phyloP scores from a whole-genome alignment of 768 basidiomycete genomes.

The Xerocomellus intermedius region DNA sequence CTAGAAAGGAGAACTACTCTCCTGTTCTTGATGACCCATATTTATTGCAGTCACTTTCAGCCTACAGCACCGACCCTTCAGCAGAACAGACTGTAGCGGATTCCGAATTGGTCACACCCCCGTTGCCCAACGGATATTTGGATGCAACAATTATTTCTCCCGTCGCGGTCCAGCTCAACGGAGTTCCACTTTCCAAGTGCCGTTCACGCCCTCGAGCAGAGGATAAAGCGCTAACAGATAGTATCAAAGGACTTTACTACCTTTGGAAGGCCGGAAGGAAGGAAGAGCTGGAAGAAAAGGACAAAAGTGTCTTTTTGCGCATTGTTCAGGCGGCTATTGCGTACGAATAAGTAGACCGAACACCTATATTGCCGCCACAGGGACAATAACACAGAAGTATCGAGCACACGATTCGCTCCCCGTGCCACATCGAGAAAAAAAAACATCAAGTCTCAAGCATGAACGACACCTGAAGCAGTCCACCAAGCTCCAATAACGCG shows the following conservation, averaged over 20 bases:
- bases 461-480: constrained; percentile 17
- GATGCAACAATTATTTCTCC: constrained; percentile 17
- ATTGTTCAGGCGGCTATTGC: constrained; percentile 34
- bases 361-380: not conserved
- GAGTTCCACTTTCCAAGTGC: constrained; percentile 4
- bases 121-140: constrained; percentile 7
- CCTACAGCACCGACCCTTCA: constrained; percentile 6
- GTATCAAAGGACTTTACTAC: constrained; percentile 54
- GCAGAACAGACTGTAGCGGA: constrained; percentile 17
- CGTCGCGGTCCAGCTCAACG: constrained; percentile 12
- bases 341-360: constrained; percentile 10
- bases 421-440: not conserved
- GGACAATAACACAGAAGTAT: not conserved
- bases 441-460: constrained; percentile 1
- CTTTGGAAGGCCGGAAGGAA: constrained; percentile 52
- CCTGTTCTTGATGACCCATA: constrained; percentile 8
- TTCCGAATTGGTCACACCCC: constrained; percentile 28
- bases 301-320: constrained; percentile 32
- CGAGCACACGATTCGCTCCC: not conserved
- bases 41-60: constrained; percentile 6
- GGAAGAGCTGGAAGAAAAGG: constrained; percentile 19
- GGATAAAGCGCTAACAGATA: constrained; percentile 47
- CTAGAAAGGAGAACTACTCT: constrained; percentile 19
- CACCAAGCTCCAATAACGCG: constrained; percentile 25
- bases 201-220: constrained; percentile 11